Percentiles rank a stretch among this genome's conserved stretches.
These are phyloP conservation scores for Saccharomycopsis babjevae DNA, from an alignment of 805 yeast species.

Conservation along the genomic window DNA sequence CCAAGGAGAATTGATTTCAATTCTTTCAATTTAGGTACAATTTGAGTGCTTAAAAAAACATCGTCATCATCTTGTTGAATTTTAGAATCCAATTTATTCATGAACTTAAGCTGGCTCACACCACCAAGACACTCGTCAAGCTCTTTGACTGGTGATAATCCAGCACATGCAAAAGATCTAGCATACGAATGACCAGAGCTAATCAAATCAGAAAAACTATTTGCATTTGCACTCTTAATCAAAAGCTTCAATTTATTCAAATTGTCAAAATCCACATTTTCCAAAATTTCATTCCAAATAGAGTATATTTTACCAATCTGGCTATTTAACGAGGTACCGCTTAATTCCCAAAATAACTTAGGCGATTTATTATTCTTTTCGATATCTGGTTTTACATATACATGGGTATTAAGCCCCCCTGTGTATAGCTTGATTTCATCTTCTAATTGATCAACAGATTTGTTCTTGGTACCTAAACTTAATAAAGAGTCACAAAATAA, in stretches of 20 bases:
- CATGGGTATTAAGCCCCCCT: constrained; percentile 70
- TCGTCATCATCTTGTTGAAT: constrained; percentile 31
- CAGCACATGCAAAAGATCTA: constrained; percentile 52
- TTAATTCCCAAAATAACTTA: constrained; percentile 42
- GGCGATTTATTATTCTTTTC: constrained; percentile 33
- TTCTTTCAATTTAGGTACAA: constrained; percentile 54
- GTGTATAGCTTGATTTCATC: constrained; percentile 73
- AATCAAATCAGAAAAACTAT: constrained; percentile 69
- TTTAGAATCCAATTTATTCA: constrained; percentile 46
- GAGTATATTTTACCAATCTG: constrained; percentile 52
- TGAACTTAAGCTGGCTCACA: constrained; percentile 63
- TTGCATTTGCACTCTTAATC: constrained; percentile 64
- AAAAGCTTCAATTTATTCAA: constrained; percentile 61
- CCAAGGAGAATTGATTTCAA: constrained; percentile 37
- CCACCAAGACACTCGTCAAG: constrained; percentile 62
- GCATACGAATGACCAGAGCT: constrained; percentile 87
- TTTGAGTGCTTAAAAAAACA: constrained; percentile 39
- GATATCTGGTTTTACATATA: constrained; percentile 48
- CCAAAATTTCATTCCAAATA: constrained; percentile 59
- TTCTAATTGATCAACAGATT: constrained; percentile 71
- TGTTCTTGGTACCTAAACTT: constrained; percentile 69
- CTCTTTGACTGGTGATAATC: constrained; percentile 47
- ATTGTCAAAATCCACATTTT: constrained; percentile 52
- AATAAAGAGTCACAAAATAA: constrained; percentile 72
- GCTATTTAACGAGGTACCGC: constrained; percentile 61